Conservation (phyloP, 176 grass and related monocot species). For the Echinochloa phyllopogon region DNA sequence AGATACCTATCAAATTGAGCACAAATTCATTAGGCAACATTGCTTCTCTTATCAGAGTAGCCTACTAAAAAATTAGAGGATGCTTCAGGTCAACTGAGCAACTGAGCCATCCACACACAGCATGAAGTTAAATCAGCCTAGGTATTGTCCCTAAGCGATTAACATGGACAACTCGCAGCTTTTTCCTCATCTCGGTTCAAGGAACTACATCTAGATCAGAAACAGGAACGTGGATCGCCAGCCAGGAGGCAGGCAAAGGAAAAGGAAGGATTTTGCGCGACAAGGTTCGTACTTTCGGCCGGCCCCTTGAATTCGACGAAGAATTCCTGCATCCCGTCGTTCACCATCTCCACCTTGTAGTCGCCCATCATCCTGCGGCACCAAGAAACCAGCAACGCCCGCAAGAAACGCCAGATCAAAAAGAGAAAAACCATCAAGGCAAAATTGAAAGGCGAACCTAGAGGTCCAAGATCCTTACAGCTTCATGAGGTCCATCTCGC, state of each 20-base stretch:
- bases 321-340: slow-evolving; percentile 99
- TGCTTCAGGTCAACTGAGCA: slow-evolving; percentile 20
- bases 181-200: neutral
- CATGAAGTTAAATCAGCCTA: slow-evolving; percentile 21
- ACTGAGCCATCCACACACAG: neutral
- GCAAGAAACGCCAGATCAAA: slow-evolving; percentile 39
- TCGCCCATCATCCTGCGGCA: slow-evolving; percentile 94
- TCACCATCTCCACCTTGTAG: slow-evolving; percentile 99
- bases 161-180: neutral
- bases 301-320: slow-evolving; percentile 92
- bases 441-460: neutral
- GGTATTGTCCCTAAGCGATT: neutral
- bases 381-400: slow-evolving; percentile 21
- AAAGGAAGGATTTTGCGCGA: slow-evolving; percentile 12
- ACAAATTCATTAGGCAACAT: slow-evolving; percentile 29
- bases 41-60: neutral
- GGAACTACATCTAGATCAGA: slow-evolving; percentile 44
- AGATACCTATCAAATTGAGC: slow-evolving; percentile 68
- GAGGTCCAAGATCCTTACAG: slow-evolving; percentile 59
- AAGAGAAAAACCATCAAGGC: neutral
- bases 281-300: slow-evolving; percentile 68
- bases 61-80: neutral
- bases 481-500: slow-evolving; percentile 99
- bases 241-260: neutral
- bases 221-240: neutral